Base-by-base conservation (phyloP, 306 rosid species). In the Gastrolobium bilobum region DNA sequence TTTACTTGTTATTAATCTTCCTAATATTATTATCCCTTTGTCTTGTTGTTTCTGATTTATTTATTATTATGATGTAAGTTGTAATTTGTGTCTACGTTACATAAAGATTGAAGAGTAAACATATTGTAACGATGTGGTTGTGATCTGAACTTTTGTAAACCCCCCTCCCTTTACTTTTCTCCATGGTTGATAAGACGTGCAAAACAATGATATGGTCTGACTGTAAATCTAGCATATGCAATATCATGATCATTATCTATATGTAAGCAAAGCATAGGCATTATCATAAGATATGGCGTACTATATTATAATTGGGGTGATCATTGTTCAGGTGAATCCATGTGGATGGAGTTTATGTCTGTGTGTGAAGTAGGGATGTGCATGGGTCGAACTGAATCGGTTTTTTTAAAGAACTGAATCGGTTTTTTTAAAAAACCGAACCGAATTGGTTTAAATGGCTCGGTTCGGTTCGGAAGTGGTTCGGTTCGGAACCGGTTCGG, bases 1-100 rank as follows among this genome's bases (percentile, higher is more conserved):
- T 70, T 71, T 61, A 56, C 20, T 13, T 62, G 40, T 69, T 57
- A 56, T 82, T 81, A 26, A 70, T 78, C 79, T 84, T 42, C 80
- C 34, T 70, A 75, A 42, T 81, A 79, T 61, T 62, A 68, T 68
- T 46, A 71, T 69, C 56, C 48, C 76, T 84, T 77, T 39, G 75
- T 61, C 59, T 7, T 69, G 62, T 69, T 60, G 26, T 66, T 58
- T 64, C 64, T 69, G 6, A 64, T 76, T 76, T 81, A 73, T 81
- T 82, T 20, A 20, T 20, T 20, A 20, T 20, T 20, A 20, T 20
- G 26, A 62, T 77, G 59, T 84, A 81, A 79, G 90, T 82, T 84
- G 57, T 76, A 83, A 82, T 86, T 77, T 85, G 84, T 90, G 79
- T 65, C 79, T 68, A 76, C 68, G 61, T 13, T 80, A 67, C 62